Base-by-base conservation (phyloP, 140 eudicot species). In the Cichorium intybus region DNA sequence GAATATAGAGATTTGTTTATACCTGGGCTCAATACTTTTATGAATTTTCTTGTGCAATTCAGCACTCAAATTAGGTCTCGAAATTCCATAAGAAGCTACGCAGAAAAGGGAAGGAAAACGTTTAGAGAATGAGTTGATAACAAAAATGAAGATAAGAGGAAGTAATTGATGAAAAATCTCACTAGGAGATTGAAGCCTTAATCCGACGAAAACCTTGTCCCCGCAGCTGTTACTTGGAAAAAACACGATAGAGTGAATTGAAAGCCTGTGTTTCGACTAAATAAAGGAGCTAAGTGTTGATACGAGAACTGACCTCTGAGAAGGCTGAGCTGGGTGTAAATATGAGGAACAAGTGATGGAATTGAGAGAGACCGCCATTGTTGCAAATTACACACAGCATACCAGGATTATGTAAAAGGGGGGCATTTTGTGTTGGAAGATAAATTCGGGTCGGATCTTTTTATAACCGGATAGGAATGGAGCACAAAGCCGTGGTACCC, bases 131-230 rank as follows among this genome's bases (percentile, higher is more conserved):
- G n/a, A 27, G n/a, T 18, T n/a, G 33, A 37, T 22, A 37, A 46
- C 1, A 18, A 12, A 6, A 34, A 18, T 11, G 10, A 66, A 62
- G 17, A 23, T 37, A 12, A 56, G 20, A 14, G 15, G 37, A 16
- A n/a, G 61, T 41, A 46, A 65, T 11, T 0, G 66, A 20, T 23
- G 23, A 24, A 24, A 10, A 46, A 37, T 48, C 43, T 56, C 5
- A 90, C 97, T 71, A 58, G 96, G 87, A 70, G 84, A 80, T 75
- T 84, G 93, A 51, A 69, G 77, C 58, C 81, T 73, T 55, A 90
- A 71, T n/a, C 97, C 97, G 4, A 79, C 95, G 69, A 56, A 84
- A 73, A 80, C 83, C 69, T 77, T 90, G 76, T 82, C 82, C 3
- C 66, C 67, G 21, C 78, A 80, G 81, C 95, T 84, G 77, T 69